Evolutionary conservation across 257 asterid species (phyloP).

Genomic region (Scutellaria barbata): DNA sequence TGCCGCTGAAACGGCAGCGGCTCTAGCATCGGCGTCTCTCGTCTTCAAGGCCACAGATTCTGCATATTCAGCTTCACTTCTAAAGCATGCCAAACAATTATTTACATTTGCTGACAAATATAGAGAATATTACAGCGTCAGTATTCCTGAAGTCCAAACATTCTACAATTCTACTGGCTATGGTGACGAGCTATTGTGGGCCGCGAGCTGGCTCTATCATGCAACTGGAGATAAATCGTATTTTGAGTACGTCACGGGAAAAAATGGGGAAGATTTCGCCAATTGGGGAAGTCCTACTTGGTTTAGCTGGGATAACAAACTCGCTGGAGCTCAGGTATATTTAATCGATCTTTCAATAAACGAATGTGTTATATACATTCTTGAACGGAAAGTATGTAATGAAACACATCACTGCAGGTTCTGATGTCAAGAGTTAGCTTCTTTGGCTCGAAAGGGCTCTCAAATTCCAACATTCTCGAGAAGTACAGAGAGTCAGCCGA

Average conservation of each 20-base stretch:
- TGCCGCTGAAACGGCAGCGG: slow-evolving; percentile 98
- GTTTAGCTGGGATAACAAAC: slow-evolving; percentile 99
- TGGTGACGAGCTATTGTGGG: slow-evolving; percentile 99
- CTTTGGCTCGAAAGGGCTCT: slow-evolving; percentile 64
- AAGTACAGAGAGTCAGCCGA: slow-evolving; percentile 83
- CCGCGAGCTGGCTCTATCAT: slow-evolving; percentile 93
- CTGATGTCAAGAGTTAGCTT: slow-evolving; percentile 84
- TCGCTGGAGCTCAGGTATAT: slow-evolving; percentile 91
- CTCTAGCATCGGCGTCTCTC: slow-evolving; percentile 92
- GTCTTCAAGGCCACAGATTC: slow-evolving; percentile 68
- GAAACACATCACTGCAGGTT: slow-evolving; percentile 56
- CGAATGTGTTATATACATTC: neutral
- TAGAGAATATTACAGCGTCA: slow-evolving; percentile 68
- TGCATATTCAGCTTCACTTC: slow-evolving; percentile 67
- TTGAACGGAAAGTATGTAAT: slow-evolving; percentile 18
- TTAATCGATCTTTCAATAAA: neutral
- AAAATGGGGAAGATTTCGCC: slow-evolving; percentile 73
- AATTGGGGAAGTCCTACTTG: slow-evolving; percentile 85
- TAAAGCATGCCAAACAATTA: slow-evolving; percentile 78
- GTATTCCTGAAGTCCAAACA: slow-evolving; percentile 74
- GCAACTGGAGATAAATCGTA: slow-evolving; percentile 77
- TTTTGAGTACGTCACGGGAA: slow-evolving; percentile 73
- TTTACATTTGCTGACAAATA: slow-evolving; percentile 82
- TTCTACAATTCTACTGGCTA: slow-evolving; percentile 93
- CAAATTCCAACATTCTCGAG: slow-evolving; percentile 59